A percentile compares a stretch with the other conserved stretches of the same genome.
These are phyloP conservation scores for Podosphaera fusca DNA, from an alignment of 2,329 filamentous ascomycete species.

Conservation along the genomic window DNA sequence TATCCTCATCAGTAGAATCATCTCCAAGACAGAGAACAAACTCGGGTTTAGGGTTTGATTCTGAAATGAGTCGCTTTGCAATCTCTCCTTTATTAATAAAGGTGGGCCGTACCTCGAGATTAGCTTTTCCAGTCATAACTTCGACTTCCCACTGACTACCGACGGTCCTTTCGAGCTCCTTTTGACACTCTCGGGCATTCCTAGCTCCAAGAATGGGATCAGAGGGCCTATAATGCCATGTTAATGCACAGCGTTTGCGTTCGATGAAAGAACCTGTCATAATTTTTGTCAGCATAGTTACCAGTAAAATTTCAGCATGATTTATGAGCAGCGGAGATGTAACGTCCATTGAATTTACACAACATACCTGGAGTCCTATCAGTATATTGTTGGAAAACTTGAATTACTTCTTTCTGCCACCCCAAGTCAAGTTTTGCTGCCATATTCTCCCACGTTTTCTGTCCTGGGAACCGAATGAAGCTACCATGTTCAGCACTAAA, in stretches of 20 bases:
- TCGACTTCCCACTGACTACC: conserved; percentile 71
- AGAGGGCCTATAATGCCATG: conserved; percentile 89
- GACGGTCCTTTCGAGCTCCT: conserved; percentile 56
- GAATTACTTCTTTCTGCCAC: conserved; percentile 71
- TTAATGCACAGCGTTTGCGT: conserved; percentile 77
- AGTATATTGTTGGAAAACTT: conserved; percentile 71
- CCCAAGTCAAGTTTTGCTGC: conserved; percentile 73
- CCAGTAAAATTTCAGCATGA: conserved; percentile 6
- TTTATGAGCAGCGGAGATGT: background rate
- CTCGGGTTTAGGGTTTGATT: conserved; percentile 37
- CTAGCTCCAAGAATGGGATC: conserved; percentile 67
- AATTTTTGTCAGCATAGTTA: background rate
- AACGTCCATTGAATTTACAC: background rate
- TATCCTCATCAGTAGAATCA: conserved; percentile 94
- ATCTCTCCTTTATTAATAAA: conserved; percentile 99
- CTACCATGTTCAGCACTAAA: conserved; percentile 93
- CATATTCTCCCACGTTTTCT: conserved; percentile 66
- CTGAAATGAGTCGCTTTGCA: conserved; percentile 53
- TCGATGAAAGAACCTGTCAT: conserved; percentile 69
- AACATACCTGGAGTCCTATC: conserved; percentile 56
- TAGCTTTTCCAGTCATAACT: conserved; percentile 92
- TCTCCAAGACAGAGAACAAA: conserved; percentile 85
- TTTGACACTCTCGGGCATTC: conserved; percentile 60
- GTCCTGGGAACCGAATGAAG: conserved; percentile 66
- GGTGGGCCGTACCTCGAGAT: conserved; percentile 84